phyloP scores from a whole-genome alignment of 805 yeast species.

The Candida coquimbonensis region DNA sequence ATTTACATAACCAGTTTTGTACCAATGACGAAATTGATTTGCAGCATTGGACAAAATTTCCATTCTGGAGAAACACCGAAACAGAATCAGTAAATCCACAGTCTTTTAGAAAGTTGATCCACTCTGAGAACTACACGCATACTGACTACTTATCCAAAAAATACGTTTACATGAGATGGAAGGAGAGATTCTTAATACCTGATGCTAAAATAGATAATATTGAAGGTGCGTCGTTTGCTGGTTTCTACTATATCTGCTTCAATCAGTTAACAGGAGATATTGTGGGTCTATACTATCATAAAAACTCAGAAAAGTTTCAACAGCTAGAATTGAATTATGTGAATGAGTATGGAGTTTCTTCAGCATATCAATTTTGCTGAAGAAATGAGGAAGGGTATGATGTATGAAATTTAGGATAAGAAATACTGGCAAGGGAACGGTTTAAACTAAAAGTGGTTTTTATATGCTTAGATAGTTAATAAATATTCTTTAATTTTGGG shows the following conservation, averaged over 20 bases:
- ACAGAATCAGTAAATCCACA: background rate
- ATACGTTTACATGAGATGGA: constrained; percentile 87
- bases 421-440: no score
- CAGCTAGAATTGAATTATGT: constrained; percentile 48
- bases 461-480: no score
- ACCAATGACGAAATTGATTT: constrained; percentile 52
- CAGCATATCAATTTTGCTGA: constrained; percentile 2
- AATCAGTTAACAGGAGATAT: constrained; percentile 71
- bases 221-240: constrained; percentile 78
- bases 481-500: no score
- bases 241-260: constrained; percentile 83
- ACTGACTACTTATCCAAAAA: constrained; percentile 32
- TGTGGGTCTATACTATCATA: constrained; percentile 77
- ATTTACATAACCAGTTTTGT: constrained; percentile 37
- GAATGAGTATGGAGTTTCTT: constrained; percentile 1
- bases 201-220: constrained; percentile 53
- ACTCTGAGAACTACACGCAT: constrained; percentile 17
- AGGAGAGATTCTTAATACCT: constrained; percentile 80
- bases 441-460: no score
- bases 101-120: constrained; percentile 9
- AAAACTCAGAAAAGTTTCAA: constrained; percentile 68
- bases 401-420: no score
- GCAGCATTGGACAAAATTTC: constrained; percentile 61
- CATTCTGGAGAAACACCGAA: constrained; percentile 32
- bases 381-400: background rate